Evolutionary conservation across 176 grass and related monocot genomes (phyloP), one percentile per base, ranked within the genome.

Genomic region (Alopecurus myosuroides): DNA sequence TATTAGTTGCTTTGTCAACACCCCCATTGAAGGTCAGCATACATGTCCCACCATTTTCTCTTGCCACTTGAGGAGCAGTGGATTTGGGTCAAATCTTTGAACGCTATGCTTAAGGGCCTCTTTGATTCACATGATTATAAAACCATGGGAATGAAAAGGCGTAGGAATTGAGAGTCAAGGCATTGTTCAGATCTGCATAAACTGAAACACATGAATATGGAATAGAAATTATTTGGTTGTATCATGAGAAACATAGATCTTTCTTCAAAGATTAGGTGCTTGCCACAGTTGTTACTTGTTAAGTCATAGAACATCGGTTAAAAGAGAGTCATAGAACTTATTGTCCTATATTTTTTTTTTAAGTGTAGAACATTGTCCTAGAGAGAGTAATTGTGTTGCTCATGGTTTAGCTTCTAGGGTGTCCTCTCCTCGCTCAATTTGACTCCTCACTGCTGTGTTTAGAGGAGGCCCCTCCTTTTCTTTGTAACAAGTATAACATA

Each of bases 61-160:
- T 48, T 19, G 70, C 61, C 77, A 85, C 48, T 60, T 48, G 23
- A 18, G 45, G 33, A 69, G 22, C 61, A 52, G 15, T 53, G 73
- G n/a, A 23, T 65, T 45, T 18, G 3, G 84, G 84, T 86, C 84
- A 86, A 86, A 58, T 80, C 11, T n/a, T 71, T 71, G 67, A 41
- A 39, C 3, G 6, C 40, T 70, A 40, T 40, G 19, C 35, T 60
- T 28, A 60, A 13, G 18, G 17, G 53, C 53, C 53, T 57, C 8
- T 40, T 69, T 39, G 65, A 40, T 69, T 40, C 9, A 10, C 20
- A 13, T 2, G 66, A 56, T 9, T 56, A 0, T 11, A 56, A 56
- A 56, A 9, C 9, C 22, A 23, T 56, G 52, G 3, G 9, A 56
- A 11, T 2, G 7, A n/a, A n/a, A 23, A 55, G 0, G 1, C 0